A percentile compares a stretch with the other conserved stretches of the same genome.
phyloP scores from a whole-genome alignment of 495 filamentous ascomycete genomes.

The Aspergillus steynii region DNA sequence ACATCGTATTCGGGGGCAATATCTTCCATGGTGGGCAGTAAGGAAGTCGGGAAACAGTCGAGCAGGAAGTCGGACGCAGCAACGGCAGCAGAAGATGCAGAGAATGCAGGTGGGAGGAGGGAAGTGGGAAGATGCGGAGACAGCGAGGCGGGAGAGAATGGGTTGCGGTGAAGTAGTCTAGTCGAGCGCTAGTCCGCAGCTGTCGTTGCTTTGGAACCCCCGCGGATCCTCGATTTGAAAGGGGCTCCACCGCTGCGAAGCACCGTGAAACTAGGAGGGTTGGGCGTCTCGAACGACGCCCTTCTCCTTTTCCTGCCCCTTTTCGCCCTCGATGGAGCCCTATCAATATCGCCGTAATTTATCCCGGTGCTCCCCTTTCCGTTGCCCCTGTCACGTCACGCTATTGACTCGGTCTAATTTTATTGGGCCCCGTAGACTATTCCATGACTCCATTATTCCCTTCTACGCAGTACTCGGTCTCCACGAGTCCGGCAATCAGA shows the following conservation, averaged over 20 bases:
- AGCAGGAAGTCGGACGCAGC: conserved; percentile 15
- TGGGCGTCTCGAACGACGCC: too few species aligned
- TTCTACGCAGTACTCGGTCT: not conserved
- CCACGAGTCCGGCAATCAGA: not conserved
- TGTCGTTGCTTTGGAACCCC: not conserved
- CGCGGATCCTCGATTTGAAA: not conserved
- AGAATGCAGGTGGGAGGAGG: conserved; percentile 6
- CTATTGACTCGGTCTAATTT: not conserved
- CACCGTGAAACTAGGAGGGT: not conserved
- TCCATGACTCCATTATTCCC: not conserved
- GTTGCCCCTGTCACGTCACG: not conserved
- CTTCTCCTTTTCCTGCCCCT: not conserved
- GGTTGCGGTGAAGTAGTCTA: conserved; percentile 2
- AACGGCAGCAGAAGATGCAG: conserved; percentile 8
- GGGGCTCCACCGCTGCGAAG: not conserved
- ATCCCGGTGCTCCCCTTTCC: not conserved
- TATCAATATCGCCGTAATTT: not conserved
- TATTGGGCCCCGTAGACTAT: not conserved
- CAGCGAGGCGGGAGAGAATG: conserved; percentile 9
- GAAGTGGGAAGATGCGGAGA: conserved; percentile 21
- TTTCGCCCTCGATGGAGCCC: not conserved
- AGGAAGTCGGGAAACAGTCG: conserved; percentile 19
- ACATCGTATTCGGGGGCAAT: conserved; percentile 97
- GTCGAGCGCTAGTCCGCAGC: conserved; percentile 3
- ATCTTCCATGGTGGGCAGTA: conserved; percentile 74